These are phyloP conservation scores for Veloboletus limbatus DNA, from an alignment of 1,284 basidiomycete genomes.

Conservation along the genomic window DNA sequence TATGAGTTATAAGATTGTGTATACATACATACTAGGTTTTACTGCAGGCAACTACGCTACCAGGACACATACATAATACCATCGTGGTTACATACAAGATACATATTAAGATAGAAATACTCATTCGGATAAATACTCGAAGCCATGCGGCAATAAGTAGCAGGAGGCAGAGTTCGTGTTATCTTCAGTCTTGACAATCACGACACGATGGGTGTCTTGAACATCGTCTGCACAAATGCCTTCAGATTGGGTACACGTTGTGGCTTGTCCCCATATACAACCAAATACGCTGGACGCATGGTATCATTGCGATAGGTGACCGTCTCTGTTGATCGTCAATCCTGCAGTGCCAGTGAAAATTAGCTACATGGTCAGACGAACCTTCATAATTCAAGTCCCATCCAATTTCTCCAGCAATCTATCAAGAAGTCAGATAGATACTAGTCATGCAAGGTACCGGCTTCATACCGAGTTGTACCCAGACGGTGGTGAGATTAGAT, in stretches of 20 bases:
- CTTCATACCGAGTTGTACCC: slow-evolving; percentile 55
- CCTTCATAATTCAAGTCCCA: slow-evolving; percentile 54
- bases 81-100: slow-evolving; percentile 10
- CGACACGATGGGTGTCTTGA: slow-evolving; percentile 37
- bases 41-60: too few relatives aligned
- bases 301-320: slow-evolving; percentile 60
- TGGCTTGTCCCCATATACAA: slow-evolving; percentile 47
- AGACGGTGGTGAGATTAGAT: slow-evolving; percentile 45
- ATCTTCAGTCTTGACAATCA: slow-evolving; percentile 12
- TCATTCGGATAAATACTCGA: slow-evolving; percentile 15
- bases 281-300: slow-evolving; percentile 54
- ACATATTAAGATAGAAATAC: slow-evolving; percentile 15
- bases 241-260: slow-evolving; percentile 23
- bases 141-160: too few relatives aligned
- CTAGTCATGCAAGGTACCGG: neutral
- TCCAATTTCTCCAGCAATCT: slow-evolving; percentile 49
- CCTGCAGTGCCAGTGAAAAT: neutral
- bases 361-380: slow-evolving; percentile 11
- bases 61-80: slow-evolving; percentile 9
- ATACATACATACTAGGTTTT: too few relatives aligned
- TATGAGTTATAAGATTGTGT: too few relatives aligned
- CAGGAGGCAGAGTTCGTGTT: neutral
- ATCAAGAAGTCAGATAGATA: neutral
- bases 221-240: slow-evolving; percentile 32
- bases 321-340: slow-evolving; percentile 41